phyloP scores from a whole-genome alignment of 163 green algal species.

The Scenedesmus sp. region DNA sequence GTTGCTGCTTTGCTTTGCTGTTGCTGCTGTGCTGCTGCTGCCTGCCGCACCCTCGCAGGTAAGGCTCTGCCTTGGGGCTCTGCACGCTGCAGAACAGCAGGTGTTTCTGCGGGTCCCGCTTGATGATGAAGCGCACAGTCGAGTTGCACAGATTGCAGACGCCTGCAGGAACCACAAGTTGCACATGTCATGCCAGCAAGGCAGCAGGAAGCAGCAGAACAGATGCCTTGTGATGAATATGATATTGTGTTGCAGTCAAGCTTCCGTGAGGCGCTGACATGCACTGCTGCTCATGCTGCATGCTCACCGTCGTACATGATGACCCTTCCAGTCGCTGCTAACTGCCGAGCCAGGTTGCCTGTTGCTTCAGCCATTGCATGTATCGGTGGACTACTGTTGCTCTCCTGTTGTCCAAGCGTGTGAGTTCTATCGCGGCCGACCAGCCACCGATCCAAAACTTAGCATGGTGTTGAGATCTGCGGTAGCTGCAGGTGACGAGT shows the following conservation, averaged over 20 bases:
- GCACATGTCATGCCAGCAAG: neutral
- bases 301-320: conserved; percentile 52
- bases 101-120: conserved; percentile 44
- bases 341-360: conserved; percentile 1
- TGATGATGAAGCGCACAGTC: conserved; percentile 49
- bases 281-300: neutral
- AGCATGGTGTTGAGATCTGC: neutral
- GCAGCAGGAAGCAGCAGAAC: neutral
- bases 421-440: neutral
- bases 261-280: neutral
- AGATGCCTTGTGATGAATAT: neutral
- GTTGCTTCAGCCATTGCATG: conserved; percentile 16
- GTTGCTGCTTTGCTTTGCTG: no score
- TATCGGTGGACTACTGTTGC: neutral
- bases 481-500: neutral
- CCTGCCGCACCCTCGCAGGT: conserved; percentile 46
- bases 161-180: neutral
- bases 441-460: neutral
- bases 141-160: conserved; percentile 59
- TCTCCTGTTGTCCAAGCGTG: neutral
- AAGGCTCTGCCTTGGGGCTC: conserved; percentile 55
- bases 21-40: conserved; percentile 1
- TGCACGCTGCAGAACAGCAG: conserved; percentile 60
- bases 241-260: no score
- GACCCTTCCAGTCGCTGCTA: conserved; percentile 41